These are phyloP conservation scores for Penicillium taxi DNA, from an alignment of 495 filamentous ascomycete species.

Conservation along the genomic window DNA sequence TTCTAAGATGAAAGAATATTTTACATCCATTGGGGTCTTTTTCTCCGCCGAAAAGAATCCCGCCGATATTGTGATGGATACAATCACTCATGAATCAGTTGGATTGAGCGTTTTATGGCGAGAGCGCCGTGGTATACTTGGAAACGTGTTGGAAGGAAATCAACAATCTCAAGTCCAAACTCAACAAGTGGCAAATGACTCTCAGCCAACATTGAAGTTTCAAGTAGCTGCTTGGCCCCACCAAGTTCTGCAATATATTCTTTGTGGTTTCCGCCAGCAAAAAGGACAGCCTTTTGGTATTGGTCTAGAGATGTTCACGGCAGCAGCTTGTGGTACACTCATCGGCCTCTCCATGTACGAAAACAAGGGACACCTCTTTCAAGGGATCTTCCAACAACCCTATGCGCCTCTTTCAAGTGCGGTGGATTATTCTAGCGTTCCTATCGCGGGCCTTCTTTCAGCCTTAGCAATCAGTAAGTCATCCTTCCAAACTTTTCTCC, in stretches of 20 bases:
- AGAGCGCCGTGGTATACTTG: too few relatives aligned
- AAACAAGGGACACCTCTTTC: slow-evolving; percentile 44
- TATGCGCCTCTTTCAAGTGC: slow-evolving; percentile 45
- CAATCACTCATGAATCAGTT: slow-evolving; percentile 3
- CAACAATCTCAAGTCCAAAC: too few relatives aligned
- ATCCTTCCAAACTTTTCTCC: background rate
- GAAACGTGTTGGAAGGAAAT: too few relatives aligned
- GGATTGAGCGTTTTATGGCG: too few relatives aligned
- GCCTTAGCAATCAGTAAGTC: slow-evolving; percentile 4
- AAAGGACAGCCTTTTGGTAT: background rate
- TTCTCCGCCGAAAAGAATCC: background rate
- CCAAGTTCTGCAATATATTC: slow-evolving; percentile 1
- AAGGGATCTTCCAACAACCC: slow-evolving; percentile 38
- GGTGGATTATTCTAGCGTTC: slow-evolving; percentile 35
- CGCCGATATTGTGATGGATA: background rate
- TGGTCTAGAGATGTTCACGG: slow-evolving; percentile 39
- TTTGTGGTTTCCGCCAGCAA: slow-evolving; percentile 2
- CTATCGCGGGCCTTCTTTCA: slow-evolving; percentile 40
- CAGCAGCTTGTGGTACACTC: slow-evolving; percentile 41
- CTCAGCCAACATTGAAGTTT: background rate
- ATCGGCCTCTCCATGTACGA: slow-evolving; percentile 45
- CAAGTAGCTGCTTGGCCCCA: background rate
- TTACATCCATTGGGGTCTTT: background rate
- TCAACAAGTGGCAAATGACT: too few relatives aligned
- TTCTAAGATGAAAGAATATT: background rate